Percentiles rank a stretch among this genome's conserved stretches.
These are phyloP conservation scores for Begonia fuchsioides DNA, from an alignment of 306 rosid genomes.

Conservation along the genomic window DNA sequence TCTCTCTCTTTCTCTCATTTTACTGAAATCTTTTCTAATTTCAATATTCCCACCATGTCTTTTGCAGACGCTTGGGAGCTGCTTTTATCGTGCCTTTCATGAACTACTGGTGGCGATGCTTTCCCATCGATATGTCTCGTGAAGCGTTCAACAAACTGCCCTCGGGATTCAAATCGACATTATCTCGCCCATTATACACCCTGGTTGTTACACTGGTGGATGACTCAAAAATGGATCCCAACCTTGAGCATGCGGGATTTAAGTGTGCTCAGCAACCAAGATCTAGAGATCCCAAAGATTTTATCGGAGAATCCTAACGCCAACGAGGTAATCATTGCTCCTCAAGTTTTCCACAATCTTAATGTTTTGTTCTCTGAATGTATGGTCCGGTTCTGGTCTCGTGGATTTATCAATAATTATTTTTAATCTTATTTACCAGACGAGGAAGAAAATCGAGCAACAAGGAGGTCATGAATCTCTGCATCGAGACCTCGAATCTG, in stretches of 20 bases:
- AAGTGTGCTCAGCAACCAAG: constrained; percentile 16
- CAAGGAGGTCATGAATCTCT: constrained; percentile 63
- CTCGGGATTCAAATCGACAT: constrained; percentile 14
- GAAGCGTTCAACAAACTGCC: too few relatives aligned
- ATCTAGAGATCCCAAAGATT: constrained; percentile 27
- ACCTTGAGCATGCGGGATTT: constrained; percentile 16
- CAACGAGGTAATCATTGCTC: constrained; percentile 25
- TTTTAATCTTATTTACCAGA: background rate
- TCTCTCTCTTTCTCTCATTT: too few relatives aligned
- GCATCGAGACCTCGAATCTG: constrained; percentile 34
- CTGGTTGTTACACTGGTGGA: constrained; percentile 73
- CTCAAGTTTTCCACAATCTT: too few relatives aligned
- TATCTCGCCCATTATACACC: constrained; percentile 53
- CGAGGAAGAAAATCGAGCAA: constrained; percentile 38
- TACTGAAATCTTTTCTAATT: too few relatives aligned
- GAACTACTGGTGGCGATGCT: constrained; percentile 55
- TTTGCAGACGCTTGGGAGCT: constrained; percentile 64
- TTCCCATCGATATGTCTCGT: constrained; percentile 27
- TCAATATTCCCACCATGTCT: background rate
- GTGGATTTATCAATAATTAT: too few relatives aligned
- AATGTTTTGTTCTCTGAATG: too few relatives aligned
- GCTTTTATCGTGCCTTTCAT: constrained; percentile 58
- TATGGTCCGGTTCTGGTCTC: too few relatives aligned
- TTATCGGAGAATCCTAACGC: constrained; percentile 13
- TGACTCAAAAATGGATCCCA: constrained; percentile 67